Evolutionary conservation across 148 eudicot genomes (phyloP), one percentile per base, ranked within the genome.

Genomic region (Dysphania ambrosioides): DNA sequence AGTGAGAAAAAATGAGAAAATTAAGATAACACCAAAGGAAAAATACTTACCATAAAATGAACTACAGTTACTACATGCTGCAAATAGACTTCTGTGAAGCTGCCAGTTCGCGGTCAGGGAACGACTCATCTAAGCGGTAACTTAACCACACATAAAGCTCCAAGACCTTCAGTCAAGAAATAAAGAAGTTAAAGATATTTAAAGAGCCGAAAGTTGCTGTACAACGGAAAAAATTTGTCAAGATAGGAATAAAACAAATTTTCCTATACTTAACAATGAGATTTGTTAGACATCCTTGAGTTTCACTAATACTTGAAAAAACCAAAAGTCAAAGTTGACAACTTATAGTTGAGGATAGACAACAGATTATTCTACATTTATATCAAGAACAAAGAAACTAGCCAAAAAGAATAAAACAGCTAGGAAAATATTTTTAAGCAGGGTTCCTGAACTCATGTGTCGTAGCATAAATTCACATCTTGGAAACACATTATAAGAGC

Each of bases 91-190:
- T 95, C 84, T 95, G 99, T 24, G 93, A 86, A 66, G 97, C 81
- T 51, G 99, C 99, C 69, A 95, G 77, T 71, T 95, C 94, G n/a
- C 82, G 97, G 82, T 95, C 97, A 11, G 97, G 99, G 77, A 95
- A 95, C 59, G 96, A 80, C 12, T 95, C 96, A 40, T 92, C 93
- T 71, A 90, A 55, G 70, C 92, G 96, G 78, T 77, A 95, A 83
- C 97, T 85, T 81, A 95, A 81, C 99, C 99, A 95, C 53, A 92
- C 99, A 77, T 95, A 95, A 74, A 92, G 89, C 82, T 95, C 99
- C 87, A 95, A 79, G 72, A 95, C 99, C 99, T 95, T 79, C 83
- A 81, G 65, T 38, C 57, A 32, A 73, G 42, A 72, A 31, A 53
- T 38, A 65, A 34, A 71, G 26, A 56, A 59, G 53, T 70, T 61